These are phyloP conservation scores for Pseudogymnoascus sp. DNA, from an alignment of 2,329 filamentous ascomycete genomes.

Conservation along the genomic window DNA sequence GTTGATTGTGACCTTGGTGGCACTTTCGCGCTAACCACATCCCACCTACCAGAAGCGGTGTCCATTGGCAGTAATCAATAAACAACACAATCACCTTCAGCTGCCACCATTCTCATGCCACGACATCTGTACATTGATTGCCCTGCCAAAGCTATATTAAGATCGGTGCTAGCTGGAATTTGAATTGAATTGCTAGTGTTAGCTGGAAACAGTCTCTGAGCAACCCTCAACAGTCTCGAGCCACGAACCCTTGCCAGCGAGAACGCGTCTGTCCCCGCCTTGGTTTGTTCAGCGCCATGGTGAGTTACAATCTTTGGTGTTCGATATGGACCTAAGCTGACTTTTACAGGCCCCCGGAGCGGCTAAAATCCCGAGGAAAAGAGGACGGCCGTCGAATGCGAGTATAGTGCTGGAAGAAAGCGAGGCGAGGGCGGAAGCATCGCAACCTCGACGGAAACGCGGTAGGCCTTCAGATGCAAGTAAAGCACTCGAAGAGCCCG, in stretches of 20 bases:
- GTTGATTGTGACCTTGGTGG: slow-evolving; percentile 6
- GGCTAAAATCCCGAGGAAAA: neutral
- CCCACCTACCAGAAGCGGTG: neutral
- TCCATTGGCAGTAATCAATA: neutral
- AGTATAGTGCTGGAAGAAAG: neutral
- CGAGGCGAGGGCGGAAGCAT: neutral
- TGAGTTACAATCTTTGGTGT: neutral
- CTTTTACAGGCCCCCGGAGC: neutral
- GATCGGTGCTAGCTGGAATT: neutral
- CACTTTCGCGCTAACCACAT: neutral
- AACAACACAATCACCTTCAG: neutral
- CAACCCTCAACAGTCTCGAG: neutral
- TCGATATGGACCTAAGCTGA: neutral
- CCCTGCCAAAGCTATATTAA: neutral
- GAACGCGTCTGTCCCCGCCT: neutral
- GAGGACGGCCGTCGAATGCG: slow-evolving; percentile 13
- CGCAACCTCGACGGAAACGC: slow-evolving; percentile 5
- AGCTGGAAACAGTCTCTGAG: neutral
- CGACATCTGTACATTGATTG: neutral
- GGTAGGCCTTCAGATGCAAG: slow-evolving; percentile 11
- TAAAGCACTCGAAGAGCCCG: neutral
- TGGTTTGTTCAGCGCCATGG: neutral
- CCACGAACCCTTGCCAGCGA: neutral
- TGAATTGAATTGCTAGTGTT: neutral
- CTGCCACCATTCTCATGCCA: neutral